Base-by-base conservation (phyloP, 2,329 filamentous ascomycete species). In the Ascochyta koolunga region DNA sequence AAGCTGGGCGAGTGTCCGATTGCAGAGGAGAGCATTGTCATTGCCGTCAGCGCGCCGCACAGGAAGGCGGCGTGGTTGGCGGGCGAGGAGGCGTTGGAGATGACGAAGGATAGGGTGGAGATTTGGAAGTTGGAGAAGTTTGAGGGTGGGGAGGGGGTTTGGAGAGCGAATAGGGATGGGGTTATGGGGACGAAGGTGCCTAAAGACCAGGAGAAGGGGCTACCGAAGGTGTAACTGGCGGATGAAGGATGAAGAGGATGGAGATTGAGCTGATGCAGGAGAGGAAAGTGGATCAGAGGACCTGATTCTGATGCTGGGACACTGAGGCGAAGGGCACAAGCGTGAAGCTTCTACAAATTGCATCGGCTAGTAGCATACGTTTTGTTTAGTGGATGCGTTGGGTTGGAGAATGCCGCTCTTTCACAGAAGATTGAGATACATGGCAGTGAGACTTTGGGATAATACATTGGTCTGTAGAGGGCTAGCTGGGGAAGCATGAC, bases 81-180 rank as follows among this genome's bases (percentile, higher is more conserved):
- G 0, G 93, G 90, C 0, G 93, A 98, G 78, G 91, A 96, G 77
- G 89, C 92, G 29, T 78, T 98, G 54, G 93, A 98, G 78, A 79
- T 85, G 71, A 91, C 90, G 69, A 99, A 98, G 79, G 85, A 84
- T 50, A 86, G 82, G 61, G 91, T 91, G n/a, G 95, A 99, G 79
- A 88, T 99, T 36, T 97, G 93, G 93, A 97, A 97, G 78, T 80
- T 86, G 61, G 93, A 98, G 78, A 89, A 91, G 72, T 97, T 97
- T 79, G 86, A 83, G 39, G 88, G 84, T 1, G 88, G 86, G 19
- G 88, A 89, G 59, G 90, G 83, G 6, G 83, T 95, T 38, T 97
- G 93, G 93, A 87, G 91, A 76, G 91, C 90, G 56, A 97, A 97
- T 77, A 78, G 88, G 60, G 92, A 96, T 76, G 89, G 89, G 9